A percentile compares a stretch with the other conserved stretches of the same genome.
phyloP scores from a whole-genome alignment of 331 rosid genomes.

The Stylosanthes scabra region DNA sequence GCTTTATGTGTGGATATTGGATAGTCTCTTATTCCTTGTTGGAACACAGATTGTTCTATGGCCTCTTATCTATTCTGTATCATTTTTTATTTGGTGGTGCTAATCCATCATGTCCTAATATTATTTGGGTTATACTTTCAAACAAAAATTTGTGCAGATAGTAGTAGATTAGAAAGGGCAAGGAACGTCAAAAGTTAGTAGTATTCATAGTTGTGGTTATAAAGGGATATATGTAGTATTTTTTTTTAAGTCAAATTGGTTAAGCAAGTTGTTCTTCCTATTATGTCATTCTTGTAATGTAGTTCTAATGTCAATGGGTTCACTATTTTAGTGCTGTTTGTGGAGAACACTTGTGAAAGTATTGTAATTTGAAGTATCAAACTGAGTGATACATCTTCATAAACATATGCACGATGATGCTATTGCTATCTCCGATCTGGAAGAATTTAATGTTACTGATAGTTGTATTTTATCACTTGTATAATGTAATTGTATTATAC shows the following conservation, averaged over 20 bases:
- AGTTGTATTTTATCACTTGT: background rate
- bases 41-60: conserved; percentile 7
- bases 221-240: background rate
- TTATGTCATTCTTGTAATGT: background rate
- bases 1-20: background rate
- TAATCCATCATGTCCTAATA: background rate
- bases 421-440: background rate
- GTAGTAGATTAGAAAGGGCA: conserved; percentile 17
- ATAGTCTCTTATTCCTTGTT: conserved; percentile 1
- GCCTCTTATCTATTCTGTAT: background rate
- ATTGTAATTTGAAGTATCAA: background rate
- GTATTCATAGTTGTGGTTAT: background rate
- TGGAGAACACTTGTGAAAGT: background rate
- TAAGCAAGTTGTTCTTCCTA: background rate
- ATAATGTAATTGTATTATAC: background rate
- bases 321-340: conserved; percentile 11
- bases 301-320: background rate
- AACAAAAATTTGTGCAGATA: background rate
- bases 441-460: background rate
- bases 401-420: background rate
- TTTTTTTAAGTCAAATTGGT: conserved; percentile 1
- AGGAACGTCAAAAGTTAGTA: background rate
- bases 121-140: conserved; percentile 19
- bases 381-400: background rate
- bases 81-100: conserved; percentile 6